These are phyloP conservation scores for Suillus cothurnatus DNA, from an alignment of 768 basidiomycete genomes.

Conservation along the genomic window DNA sequence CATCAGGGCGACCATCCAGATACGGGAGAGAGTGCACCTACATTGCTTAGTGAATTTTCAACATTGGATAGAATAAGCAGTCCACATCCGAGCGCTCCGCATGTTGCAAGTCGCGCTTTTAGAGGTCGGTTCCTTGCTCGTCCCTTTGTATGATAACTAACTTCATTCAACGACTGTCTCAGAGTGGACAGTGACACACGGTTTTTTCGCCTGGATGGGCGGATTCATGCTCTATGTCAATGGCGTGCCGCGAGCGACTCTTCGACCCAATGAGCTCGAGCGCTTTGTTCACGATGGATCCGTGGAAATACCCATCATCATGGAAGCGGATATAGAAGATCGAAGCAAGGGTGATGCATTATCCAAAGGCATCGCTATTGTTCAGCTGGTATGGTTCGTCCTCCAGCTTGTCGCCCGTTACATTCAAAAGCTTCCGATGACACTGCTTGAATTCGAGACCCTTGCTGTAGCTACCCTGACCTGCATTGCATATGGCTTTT, in stretches of 20 bases:
- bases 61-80: background rate
- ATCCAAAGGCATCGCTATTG: conserved; percentile 35
- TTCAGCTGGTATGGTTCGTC: conserved; percentile 40
- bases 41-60: background rate
- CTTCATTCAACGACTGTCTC: background rate
- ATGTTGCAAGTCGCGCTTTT: background rate
- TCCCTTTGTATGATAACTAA: background rate
- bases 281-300: background rate
- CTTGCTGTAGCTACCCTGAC: conserved; percentile 36
- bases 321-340: background rate
- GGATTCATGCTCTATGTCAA: conserved; percentile 19
- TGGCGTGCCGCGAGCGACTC: conserved; percentile 6
- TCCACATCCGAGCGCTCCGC: background rate
- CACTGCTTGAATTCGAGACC: conserved; percentile 57
- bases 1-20: background rate
- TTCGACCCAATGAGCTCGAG: background rate
- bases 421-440: conserved; percentile 28
- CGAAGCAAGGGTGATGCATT: conserved; percentile 28
- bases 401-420: conserved; percentile 32
- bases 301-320: conserved; percentile 14
- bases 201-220: conserved; percentile 23
- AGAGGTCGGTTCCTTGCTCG: background rate
- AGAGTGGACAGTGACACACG: conserved; percentile 17
- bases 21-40: background rate
- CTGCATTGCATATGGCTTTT: conserved; percentile 32